These are phyloP conservation scores for Hymenoscyphus repandus DNA, from an alignment of 2,329 filamentous ascomycete species.

Conservation along the genomic window DNA sequence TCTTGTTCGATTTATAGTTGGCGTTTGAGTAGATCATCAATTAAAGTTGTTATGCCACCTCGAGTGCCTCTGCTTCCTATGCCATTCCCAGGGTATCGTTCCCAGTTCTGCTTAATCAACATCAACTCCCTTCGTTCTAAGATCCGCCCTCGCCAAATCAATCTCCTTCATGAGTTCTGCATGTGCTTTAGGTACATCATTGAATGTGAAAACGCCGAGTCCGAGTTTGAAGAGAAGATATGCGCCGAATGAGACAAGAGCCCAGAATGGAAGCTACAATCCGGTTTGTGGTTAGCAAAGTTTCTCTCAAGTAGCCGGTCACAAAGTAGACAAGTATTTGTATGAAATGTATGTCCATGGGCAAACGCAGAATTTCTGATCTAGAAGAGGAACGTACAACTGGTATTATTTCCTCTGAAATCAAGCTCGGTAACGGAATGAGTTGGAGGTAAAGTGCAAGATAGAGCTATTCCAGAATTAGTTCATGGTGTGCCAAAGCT, in stretches of 20 bases:
- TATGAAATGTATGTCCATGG: background rate
- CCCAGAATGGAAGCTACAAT: slow-evolving; percentile 83
- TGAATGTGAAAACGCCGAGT: slow-evolving; percentile 90
- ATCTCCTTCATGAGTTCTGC: slow-evolving; percentile 85
- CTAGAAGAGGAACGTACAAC: slow-evolving; percentile 56
- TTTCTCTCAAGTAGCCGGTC: slow-evolving; percentile 1
- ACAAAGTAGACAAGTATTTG: background rate
- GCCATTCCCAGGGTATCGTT: background rate
- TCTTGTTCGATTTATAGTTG: background rate
- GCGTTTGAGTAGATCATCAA: background rate
- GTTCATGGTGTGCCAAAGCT: slow-evolving; percentile 6
- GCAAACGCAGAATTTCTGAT: background rate
- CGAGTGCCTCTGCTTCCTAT: background rate
- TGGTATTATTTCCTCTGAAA: slow-evolving; percentile 83
- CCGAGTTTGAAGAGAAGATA: slow-evolving; percentile 90
- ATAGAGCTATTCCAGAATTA: slow-evolving; percentile 62
- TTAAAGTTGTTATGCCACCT: background rate
- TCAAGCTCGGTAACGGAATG: slow-evolving; percentile 68
- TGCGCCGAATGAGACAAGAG: slow-evolving; percentile 82
- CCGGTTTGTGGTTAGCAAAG: background rate
- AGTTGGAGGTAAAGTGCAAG: slow-evolving; percentile 79
- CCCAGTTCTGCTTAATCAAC: slow-evolving; percentile 25
- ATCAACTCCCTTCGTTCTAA: slow-evolving; percentile 69
- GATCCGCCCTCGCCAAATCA: slow-evolving; percentile 66
- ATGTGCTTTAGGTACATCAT: slow-evolving; percentile 89